These are phyloP conservation scores for Debaryomycetaceae sp. DNA, from an alignment of 1,139 yeast genomes.

Conservation along the genomic window DNA sequence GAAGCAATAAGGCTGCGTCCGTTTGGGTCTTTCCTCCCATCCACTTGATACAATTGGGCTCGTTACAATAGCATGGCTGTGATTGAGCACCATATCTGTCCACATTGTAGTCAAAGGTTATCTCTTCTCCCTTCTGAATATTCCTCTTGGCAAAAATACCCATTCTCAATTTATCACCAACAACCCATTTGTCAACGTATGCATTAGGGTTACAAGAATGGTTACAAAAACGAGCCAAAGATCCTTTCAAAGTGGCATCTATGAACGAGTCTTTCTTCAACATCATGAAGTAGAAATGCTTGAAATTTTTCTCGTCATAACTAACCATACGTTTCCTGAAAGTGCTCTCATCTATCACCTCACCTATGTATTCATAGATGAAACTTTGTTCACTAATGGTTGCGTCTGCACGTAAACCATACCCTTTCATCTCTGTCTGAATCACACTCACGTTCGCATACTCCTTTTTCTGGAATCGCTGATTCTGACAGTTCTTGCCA, in stretches of 20 bases:
- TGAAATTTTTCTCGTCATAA: slow-evolving; percentile 68
- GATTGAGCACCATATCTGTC: slow-evolving; percentile 95
- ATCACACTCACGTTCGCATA: slow-evolving; percentile 76
- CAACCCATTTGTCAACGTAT: slow-evolving; percentile 96
- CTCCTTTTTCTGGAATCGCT: slow-evolving; percentile 73
- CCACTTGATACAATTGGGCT: slow-evolving; percentile 84
- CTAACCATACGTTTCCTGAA: slow-evolving; percentile 71
- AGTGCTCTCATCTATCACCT: slow-evolving; percentile 73
- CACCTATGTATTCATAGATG: slow-evolving; percentile 91
- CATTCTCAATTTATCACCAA: slow-evolving; percentile 85
- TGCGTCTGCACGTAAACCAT: slow-evolving; percentile 73
- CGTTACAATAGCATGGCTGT: slow-evolving; percentile 94
- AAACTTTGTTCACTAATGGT: slow-evolving; percentile 61
- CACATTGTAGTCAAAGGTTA: slow-evolving; percentile 93
- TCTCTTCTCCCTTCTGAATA: slow-evolving; percentile 79
- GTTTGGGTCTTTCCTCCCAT: slow-evolving; percentile 98
- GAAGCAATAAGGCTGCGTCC: slow-evolving; percentile 77
- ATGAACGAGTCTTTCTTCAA: slow-evolving; percentile 87
- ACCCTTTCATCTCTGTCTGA: slow-evolving; percentile 81
- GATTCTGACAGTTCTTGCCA: slow-evolving; percentile 80
- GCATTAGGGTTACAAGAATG: slow-evolving; percentile 96
- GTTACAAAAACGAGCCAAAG: slow-evolving; percentile 86
- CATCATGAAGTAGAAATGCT: slow-evolving; percentile 97
- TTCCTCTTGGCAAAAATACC: slow-evolving; percentile 86
- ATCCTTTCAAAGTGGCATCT: slow-evolving; percentile 89